Evolutionary conservation across 2,329 filamentous ascomycete genomes (phyloP).

Genomic region (Fusarium aywerte): DNA sequence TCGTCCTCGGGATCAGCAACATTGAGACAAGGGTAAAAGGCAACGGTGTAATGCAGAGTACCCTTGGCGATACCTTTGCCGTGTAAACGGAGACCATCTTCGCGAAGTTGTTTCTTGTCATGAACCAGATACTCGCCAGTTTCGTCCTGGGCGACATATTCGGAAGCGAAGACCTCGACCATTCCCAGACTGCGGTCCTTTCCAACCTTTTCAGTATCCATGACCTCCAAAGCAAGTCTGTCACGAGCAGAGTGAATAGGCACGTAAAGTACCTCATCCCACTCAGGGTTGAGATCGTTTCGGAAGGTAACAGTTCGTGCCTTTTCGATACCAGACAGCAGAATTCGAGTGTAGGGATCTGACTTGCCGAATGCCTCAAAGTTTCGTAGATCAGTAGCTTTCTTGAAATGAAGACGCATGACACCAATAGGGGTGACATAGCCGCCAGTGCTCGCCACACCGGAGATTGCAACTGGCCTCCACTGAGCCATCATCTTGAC

Average conservation of each 20-base stretch:
- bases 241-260: conserved; percentile 88
- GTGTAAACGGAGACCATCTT: conserved; percentile 77
- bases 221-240: conserved; percentile 88
- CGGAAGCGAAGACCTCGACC: conserved; percentile 78
- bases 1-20: conserved; percentile 91
- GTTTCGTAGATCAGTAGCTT: conserved; percentile 85
- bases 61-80: conserved; percentile 82
- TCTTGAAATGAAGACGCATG: conserved; percentile 91
- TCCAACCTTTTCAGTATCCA: conserved; percentile 94
- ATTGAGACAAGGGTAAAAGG: conserved; percentile 91
- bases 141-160: conserved; percentile 82
- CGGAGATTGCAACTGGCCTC: conserved; percentile 91
- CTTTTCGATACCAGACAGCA: conserved; percentile 91
- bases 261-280: conserved; percentile 95
- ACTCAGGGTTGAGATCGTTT: conserved; percentile 94
- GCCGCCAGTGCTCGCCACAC: conserved; percentile 82
- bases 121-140: conserved; percentile 83
- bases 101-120: conserved; percentile 75
- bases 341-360: conserved; percentile 89
- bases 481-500: conserved; percentile 93
- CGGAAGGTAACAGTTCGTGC: conserved; percentile 93
- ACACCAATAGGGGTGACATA: conserved; percentile 96
- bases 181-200: conserved; percentile 89
- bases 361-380: conserved; percentile 96
- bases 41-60: conserved; percentile 79